Percentiles rank a stretch among this genome's conserved stretches.
Conservation (phyloP, 164 flowering plant species). For the Dillenia turbinata region DNA sequence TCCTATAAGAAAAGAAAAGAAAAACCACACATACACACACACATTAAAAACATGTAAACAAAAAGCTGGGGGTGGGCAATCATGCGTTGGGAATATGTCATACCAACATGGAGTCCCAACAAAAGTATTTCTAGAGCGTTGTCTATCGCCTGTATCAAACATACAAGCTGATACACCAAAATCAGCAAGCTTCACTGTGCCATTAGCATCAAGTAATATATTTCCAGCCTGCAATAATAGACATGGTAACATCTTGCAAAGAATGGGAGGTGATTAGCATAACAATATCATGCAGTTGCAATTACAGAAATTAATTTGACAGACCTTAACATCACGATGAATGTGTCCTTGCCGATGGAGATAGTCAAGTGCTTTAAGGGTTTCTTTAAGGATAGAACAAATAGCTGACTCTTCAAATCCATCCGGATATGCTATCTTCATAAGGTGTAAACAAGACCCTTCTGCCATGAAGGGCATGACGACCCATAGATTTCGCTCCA, state of each 20-base stretch:
- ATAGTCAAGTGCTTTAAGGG: constrained; percentile 90
- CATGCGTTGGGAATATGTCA: constrained; percentile 5
- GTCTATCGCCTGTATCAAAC: constrained; percentile 95
- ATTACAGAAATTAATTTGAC: neutral
- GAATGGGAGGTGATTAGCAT: too few species aligned
- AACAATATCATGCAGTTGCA: neutral
- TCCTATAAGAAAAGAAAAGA: constrained; percentile 41
- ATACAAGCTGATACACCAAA: constrained; percentile 98
- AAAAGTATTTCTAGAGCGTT: constrained; percentile 91
- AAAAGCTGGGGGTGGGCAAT: neutral
- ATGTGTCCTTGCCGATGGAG: constrained; percentile 97
- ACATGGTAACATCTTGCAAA: neutral
- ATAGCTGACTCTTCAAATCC: constrained; percentile 94
- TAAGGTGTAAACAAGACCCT: constrained; percentile 94
- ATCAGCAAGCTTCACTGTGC: constrained; percentile 88
- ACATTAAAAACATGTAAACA: neutral
- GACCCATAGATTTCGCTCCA: constrained; percentile 86
- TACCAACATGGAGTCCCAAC: constrained; percentile 99
- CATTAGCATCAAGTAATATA: constrained; percentile 76
- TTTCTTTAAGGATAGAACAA: constrained; percentile 79
- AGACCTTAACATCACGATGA: constrained; percentile 96
- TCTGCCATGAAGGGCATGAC: constrained; percentile 99
- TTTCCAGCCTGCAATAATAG: constrained; percentile 80
- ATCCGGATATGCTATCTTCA: constrained; percentile 89
- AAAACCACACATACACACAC: neutral